A percentile compares a stretch with the other conserved stretches of the same genome.
These are phyloP conservation scores for Raphanus raphanistrum DNA, from an alignment of 345 rosid species.

Conservation along the genomic window DNA sequence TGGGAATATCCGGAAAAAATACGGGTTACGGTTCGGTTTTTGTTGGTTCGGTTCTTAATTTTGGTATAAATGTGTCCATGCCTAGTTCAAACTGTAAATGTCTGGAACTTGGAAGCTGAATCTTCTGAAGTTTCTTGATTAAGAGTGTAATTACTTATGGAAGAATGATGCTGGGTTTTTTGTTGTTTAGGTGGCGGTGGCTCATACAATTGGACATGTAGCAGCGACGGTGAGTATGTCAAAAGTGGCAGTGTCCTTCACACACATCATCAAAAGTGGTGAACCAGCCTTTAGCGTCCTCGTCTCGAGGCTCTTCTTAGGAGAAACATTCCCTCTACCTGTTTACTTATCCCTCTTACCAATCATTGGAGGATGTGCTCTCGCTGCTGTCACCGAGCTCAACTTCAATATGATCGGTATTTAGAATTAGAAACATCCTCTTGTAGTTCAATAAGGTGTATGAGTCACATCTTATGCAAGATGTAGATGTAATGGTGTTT, in stretches of 20 bases:
- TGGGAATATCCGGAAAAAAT: too few species aligned
- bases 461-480: background rate
- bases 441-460: background rate
- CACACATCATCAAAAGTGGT: constrained; percentile 94
- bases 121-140: background rate
- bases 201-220: constrained; percentile 96
- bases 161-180: constrained; percentile 21
- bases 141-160: background rate
- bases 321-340: constrained; percentile 70
- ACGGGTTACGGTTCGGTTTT: too few species aligned
- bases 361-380: constrained; percentile 92
- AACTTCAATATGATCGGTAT: constrained; percentile 90
- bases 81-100: too few species aligned
- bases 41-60: too few species aligned
- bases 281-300: constrained; percentile 94
- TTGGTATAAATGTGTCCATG: too few species aligned
- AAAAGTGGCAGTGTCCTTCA: constrained; percentile 94
- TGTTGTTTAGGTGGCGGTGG: constrained; percentile 79
- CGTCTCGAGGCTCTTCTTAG: constrained; percentile 74
- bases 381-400: constrained; percentile 88
- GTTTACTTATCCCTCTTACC: constrained; percentile 86
- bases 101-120: too few species aligned
- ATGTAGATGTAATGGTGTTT: background rate
- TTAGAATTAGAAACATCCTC: background rate
- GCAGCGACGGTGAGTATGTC: constrained; percentile 99